Evolutionary conservation across 306 rosid species (phyloP), one percentile per base, ranked within the genome.

Genomic region (Sophora flavescens): DNA sequence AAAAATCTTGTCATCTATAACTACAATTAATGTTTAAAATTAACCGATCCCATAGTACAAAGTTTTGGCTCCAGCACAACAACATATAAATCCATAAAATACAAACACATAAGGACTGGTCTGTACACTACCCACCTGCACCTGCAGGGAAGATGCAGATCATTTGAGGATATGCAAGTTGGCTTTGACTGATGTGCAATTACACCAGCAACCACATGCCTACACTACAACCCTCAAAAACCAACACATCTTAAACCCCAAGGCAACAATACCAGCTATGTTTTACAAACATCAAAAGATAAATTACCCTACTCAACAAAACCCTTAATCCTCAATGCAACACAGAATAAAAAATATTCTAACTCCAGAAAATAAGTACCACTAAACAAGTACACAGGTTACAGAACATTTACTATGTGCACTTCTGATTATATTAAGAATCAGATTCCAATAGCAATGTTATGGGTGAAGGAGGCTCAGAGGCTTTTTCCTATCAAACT

Each of bases 371-470:
- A 67, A 41, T 72, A n/a, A 56, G 65, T 50, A 80, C 77, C 38
- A 32, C 48, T 62, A 36, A 38, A 62, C 50, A 48, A 76, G 81
- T 54, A 78, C 66, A 63, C 35, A 75, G 38, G 86, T 82, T 81
- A 86, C 86, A 70, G 42, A 65, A 63, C 86, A 84, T 77, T 58
- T 79, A 74, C 88, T 86, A 84, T 86, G 87, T 89, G 94, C 95
- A 88, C 62, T 78, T 76, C 86, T 76, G 87, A 81, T 80, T 60
- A 67, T 73, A 63, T 84, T 60, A 58, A 72, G 52, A 72, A 86
- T 80, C 87, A 83, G 81, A 79, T 73, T 84, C 80, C 79, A 70
- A 78, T 65, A 64, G 83, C 85, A 84, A 52, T 44, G 70, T 72
- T 72, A 63, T 57, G 78, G 42, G 30, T 57, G 65, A 53, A 52